Evolutionary conservation across 2,329 filamentous ascomycete species (phyloP).

Genomic region (Trichocomaceae sp.): DNA sequence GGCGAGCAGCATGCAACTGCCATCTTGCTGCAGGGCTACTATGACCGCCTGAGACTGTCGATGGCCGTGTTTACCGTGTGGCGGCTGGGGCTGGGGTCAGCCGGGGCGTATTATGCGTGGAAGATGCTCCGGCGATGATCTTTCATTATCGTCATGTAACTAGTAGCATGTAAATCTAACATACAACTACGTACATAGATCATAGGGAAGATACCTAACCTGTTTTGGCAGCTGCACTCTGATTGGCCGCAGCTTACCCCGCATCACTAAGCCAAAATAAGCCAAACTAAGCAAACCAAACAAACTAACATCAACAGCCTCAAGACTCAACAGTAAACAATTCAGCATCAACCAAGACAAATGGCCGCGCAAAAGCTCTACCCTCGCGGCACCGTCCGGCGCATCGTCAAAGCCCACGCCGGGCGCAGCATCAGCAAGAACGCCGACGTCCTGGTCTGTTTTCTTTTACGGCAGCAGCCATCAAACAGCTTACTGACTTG

Average conservation of each 20-base stretch:
- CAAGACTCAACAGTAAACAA: no score
- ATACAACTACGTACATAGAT: no score
- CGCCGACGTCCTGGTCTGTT: conserved; percentile 69
- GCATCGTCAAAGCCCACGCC: conserved; percentile 83
- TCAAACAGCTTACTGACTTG: background rate
- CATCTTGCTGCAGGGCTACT: conserved; percentile 40
- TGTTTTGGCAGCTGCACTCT: no score
- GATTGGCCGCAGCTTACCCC: no score
- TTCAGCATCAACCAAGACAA: background rate
- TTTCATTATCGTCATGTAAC: no score
- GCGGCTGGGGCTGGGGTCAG: conserved; percentile 28
- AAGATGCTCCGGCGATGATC: conserved; percentile 3
- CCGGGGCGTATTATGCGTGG: conserved; percentile 25
- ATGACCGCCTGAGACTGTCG: conserved; percentile 33
- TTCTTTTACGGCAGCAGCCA: background rate
- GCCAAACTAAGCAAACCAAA: no score
- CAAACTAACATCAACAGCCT: no score
- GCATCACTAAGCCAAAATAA: no score
- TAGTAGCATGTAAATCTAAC: no score
- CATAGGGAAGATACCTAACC: no score
- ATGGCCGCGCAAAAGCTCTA: conserved; percentile 71
- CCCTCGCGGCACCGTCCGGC: conserved; percentile 76
- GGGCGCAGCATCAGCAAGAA: conserved; percentile 75
- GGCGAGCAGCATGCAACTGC: conserved; percentile 31
- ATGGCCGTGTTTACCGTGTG: conserved; percentile 36